These are phyloP conservation scores for Leishmania gerbilli DNA, from an alignment of 208 protist genomes.

Conservation along the genomic window DNA sequence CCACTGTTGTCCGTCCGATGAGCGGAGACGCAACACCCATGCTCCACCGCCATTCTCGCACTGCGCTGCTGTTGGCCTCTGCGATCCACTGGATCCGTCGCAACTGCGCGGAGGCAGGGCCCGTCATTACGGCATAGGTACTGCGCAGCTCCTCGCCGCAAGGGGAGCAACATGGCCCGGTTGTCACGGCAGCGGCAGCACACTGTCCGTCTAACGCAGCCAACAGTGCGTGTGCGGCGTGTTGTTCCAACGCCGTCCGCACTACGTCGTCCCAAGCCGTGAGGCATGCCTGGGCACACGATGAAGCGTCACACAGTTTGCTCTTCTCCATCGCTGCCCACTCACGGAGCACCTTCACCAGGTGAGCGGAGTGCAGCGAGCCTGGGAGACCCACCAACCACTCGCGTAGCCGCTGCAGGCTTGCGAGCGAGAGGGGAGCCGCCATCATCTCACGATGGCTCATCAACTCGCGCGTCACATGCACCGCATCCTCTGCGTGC, in stretches of 20 bases:
- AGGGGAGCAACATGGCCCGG: not conserved
- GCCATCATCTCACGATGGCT: conserved; percentile 1
- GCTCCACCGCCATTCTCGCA: conserved; percentile 19
- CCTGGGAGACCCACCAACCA: conserved; percentile 18
- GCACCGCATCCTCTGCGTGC: conserved; percentile 2
- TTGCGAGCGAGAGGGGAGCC: not conserved
- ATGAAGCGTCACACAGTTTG: not conserved
- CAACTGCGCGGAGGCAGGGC: not conserved
- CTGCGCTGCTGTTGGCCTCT: conserved; percentile 15
- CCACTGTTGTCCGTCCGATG: not conserved
- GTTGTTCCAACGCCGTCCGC: not conserved
- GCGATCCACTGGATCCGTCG: conserved; percentile 18
- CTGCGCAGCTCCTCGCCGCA: conserved; percentile 11
- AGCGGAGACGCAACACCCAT: not conserved
- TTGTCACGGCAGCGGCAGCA: too few species aligned
- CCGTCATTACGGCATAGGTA: not conserved
- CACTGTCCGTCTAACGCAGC: not conserved
- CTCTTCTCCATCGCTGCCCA: not conserved
- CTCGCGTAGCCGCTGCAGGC: not conserved
- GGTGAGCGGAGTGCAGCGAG: conserved; percentile 2
- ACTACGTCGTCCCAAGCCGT: not conserved
- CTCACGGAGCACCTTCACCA: not conserved
- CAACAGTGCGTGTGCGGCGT: conserved; percentile 2
- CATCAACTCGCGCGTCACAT: conserved; percentile 3
- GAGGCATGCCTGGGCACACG: not conserved